phyloP scores from a whole-genome alignment of 2,329 filamentous ascomycete species.

The Plenodomus tracheiphilus region DNA sequence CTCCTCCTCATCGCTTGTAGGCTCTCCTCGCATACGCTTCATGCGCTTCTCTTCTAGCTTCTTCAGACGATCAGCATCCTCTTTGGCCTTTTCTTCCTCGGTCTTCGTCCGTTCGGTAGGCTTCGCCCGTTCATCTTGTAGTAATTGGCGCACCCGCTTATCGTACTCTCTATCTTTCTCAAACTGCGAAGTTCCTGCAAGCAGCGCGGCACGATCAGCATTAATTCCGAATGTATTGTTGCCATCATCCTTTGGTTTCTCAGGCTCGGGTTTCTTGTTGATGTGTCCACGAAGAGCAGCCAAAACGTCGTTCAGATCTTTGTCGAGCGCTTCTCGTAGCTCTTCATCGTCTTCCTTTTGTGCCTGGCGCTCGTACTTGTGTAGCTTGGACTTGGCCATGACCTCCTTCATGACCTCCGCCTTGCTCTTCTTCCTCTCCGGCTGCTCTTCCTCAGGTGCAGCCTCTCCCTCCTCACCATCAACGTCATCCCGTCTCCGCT shows the following conservation, averaged over 20 bases:
- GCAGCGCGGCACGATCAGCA: conserved; percentile 63
- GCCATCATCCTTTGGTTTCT: conserved; percentile 46
- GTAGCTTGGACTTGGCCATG: conserved; percentile 92
- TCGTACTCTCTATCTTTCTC: conserved; percentile 88
- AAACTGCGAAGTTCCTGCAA: conserved; percentile 64
- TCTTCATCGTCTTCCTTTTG: conserved; percentile 93
- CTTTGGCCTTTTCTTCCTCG: conserved; percentile 54
- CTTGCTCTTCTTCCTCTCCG: conserved; percentile 89
- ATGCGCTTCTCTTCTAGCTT: conserved; percentile 81
- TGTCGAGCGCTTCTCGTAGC: conserved; percentile 79
- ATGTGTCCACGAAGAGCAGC: conserved; percentile 66
- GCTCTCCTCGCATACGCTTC: conserved; percentile 84
- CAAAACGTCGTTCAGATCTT: conserved; percentile 77
- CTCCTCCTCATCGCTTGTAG: conserved; percentile 70
- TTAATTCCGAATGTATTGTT: conserved; percentile 53
- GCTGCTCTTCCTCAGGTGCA: conserved; percentile 56
- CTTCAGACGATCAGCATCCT: conserved; percentile 75
- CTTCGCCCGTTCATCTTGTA: conserved; percentile 80
- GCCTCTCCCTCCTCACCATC: conserved; percentile 47
- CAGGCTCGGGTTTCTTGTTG: conserved; percentile 50
- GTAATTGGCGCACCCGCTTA: conserved; percentile 75
- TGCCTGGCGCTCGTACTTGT: conserved; percentile 93
- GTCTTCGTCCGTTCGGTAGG: conserved; percentile 87
- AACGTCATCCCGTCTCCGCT: conserved; percentile 52
- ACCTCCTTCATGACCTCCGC: conserved; percentile 98